Evolutionary conservation across 306 rosid species (phyloP).

Genomic region (Macrotyloma uniflorum): DNA sequence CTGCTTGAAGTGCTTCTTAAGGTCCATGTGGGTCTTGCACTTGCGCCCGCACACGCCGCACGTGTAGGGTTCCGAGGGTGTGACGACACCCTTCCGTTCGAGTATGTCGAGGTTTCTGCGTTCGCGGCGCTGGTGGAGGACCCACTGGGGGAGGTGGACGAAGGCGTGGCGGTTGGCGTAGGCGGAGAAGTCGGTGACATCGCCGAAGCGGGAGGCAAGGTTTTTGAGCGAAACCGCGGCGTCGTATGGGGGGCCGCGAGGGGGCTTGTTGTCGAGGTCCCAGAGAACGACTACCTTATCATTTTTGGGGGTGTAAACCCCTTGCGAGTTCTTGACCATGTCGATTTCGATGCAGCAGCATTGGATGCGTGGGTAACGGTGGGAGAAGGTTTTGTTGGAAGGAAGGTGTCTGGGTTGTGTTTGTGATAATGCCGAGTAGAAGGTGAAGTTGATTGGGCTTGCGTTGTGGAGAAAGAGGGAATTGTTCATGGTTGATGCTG

Average conservation of each 20-base stretch:
- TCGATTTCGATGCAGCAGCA: conserved; percentile 55
- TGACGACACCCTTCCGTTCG: conserved; percentile 63
- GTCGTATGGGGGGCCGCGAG: conserved; percentile 79
- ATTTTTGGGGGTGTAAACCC: conserved; percentile 59
- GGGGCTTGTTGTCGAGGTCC: conserved; percentile 98
- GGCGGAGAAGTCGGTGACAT: conserved; percentile 73
- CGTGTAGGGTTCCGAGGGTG: conserved; percentile 56
- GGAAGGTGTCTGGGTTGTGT: background rate
- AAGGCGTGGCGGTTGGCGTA: conserved; percentile 89
- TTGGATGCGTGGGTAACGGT: background rate
- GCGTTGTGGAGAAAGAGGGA: background rate
- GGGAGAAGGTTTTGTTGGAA: background rate
- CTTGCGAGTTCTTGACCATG: conserved; percentile 76
- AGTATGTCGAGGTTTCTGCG: conserved; percentile 58
- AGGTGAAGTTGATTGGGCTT: background rate
- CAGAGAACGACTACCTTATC: conserved; percentile 75
- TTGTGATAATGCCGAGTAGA: no score
- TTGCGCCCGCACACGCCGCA: conserved; percentile 76
- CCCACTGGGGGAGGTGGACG: conserved; percentile 79
- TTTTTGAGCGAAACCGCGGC: conserved; percentile 73
- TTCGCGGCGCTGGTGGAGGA: conserved; percentile 60
- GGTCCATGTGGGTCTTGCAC: conserved; percentile 63
- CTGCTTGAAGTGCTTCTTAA: conserved; percentile 72
- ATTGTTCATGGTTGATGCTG: background rate
- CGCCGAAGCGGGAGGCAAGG: conserved; percentile 62